Evolutionary conservation across 1,139 yeast genomes (phyloP).

Genomic region (Pichia sp.): DNA sequence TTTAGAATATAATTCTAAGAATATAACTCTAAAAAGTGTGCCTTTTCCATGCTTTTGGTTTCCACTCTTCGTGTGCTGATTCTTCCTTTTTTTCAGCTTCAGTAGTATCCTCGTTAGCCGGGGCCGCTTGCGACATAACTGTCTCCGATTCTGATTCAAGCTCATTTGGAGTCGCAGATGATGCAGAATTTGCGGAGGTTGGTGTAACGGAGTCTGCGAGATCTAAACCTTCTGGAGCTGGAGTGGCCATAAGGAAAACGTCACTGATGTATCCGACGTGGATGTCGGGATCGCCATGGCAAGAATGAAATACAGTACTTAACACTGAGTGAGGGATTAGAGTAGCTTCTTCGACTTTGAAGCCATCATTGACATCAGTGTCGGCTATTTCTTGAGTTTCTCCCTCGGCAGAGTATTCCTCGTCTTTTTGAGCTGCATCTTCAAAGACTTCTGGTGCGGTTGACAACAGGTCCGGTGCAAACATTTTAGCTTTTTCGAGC

Average conservation of each 20-base stretch:
- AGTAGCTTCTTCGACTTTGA: slow-evolving; percentile 13
- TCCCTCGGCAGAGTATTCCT: slow-evolving; percentile 1
- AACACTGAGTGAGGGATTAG: slow-evolving; percentile 18
- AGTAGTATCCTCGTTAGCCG: not conserved
- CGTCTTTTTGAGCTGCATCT: slow-evolving; percentile 4
- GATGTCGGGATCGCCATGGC: slow-evolving; percentile 19
- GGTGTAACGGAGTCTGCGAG: not conserved
- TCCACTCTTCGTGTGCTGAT: not conserved
- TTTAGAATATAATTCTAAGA: too few species aligned
- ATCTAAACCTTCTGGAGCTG: slow-evolving; percentile 6
- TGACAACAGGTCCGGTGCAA: slow-evolving; percentile 11
- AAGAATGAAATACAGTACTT: slow-evolving; percentile 16
- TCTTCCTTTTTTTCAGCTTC: not conserved
- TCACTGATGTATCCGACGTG: slow-evolving; percentile 18
- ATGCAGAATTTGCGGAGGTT: not conserved
- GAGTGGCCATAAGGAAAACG: slow-evolving; percentile 8
- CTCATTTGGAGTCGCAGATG: not conserved
- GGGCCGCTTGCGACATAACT: not conserved
- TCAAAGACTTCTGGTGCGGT: slow-evolving; percentile 15
- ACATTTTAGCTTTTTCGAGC: slow-evolving; percentile 2
- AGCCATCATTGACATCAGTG: slow-evolving; percentile 6
- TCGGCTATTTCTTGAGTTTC: not conserved
- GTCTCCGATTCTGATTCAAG: not conserved
- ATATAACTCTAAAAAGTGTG: slow-evolving; percentile 8
- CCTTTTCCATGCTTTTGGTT: slow-evolving; percentile 13